Base-by-base conservation (phyloP, 257 asterid species). In the Penstemon davidsonii region DNA sequence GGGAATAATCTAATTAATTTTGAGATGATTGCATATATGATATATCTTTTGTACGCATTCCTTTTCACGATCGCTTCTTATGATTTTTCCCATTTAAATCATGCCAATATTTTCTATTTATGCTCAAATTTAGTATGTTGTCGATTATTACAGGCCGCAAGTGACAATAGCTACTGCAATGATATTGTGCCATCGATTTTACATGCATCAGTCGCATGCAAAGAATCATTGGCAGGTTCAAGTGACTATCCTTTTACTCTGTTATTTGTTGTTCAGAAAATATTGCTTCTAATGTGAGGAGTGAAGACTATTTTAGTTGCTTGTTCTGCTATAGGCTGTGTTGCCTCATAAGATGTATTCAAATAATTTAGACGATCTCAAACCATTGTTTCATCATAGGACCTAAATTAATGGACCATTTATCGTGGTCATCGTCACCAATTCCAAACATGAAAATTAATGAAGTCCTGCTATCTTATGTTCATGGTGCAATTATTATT, bases 161-260 rank as follows among this genome's bases (percentile, higher is more conserved):
- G 73, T 82, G 74, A 84, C 90, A 63, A 86, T 86, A 69, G 86
- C 90, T 55, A 80, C 85, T 51, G 80, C 88, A 55, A 74, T 77
- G 78, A 60, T 86, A 73, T 64, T 84, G 57, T 84, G 89, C 74
- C 93, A 86, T 77, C 82, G 88, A 47, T 86, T 86, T 70, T 86
- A 76, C 62, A 86, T 82, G 85, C 80, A 75, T 47, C 93, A 86
- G 72, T 86, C 93, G 37, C 93, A 84, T 75, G 62, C 81, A 64
- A 86, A 82, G 71, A 86, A 84, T 78, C 77, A 86, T 67, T 84
- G 90, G 86, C 89, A 87, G 95, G 91, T 87, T 73, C 47, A 55
- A 64, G 12, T 54, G 55, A 15, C 67, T 47, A 52, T 54, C 60
- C 43, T 38, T 66, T 55, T 74, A 61, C 33, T 55, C 73, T 64